These are phyloP conservation scores for Deuterostichococcus epilithicus DNA, from an alignment of 139 green algal genomes.

Conservation along the genomic window DNA sequence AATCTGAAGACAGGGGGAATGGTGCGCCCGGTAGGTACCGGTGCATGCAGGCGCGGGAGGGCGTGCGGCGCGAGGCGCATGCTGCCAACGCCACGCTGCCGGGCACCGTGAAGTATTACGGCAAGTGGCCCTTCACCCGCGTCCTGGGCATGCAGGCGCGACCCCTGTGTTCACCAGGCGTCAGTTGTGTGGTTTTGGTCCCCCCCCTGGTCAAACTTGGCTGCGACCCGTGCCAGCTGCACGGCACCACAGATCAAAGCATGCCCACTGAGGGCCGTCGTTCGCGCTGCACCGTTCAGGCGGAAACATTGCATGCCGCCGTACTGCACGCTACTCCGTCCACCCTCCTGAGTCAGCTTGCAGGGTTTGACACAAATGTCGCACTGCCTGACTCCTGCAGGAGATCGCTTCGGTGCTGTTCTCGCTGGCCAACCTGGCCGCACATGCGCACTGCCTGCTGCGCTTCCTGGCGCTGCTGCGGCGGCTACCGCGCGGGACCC, in stretches of 20 bases:
- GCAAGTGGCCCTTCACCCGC: conserved; percentile 86
- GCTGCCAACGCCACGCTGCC: not conserved
- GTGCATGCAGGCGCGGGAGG: conserved; percentile 70
- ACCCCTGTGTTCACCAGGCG: too few species aligned
- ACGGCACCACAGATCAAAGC: too few species aligned
- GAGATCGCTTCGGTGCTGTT: conserved; percentile 64
- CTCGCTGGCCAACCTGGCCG: conserved; percentile 68
- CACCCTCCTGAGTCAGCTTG: too few species aligned
- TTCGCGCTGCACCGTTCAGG: too few species aligned
- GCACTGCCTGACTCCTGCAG: conserved; percentile 35
- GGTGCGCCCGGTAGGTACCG: conserved; percentile 50
- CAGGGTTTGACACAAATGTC: too few species aligned
- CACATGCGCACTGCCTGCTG: conserved; percentile 35
- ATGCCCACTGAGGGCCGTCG: too few species aligned
- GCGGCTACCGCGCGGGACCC: too few species aligned
- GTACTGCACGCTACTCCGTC: too few species aligned
- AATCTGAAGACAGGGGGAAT: not conserved
- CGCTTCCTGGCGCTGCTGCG: not conserved
- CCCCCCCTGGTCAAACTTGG: conserved; percentile 76
- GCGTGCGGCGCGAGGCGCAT: not conserved
- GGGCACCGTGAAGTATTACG: conserved; percentile 67
- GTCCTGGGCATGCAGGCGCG: conserved; percentile 58
- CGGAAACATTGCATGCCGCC: too few species aligned
- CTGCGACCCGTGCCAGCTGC: too few species aligned
- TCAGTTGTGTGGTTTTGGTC: conserved; percentile 56